phyloP scores from a whole-genome alignment of 768 basidiomycete genomes.

The Mycena leptocephala region DNA sequence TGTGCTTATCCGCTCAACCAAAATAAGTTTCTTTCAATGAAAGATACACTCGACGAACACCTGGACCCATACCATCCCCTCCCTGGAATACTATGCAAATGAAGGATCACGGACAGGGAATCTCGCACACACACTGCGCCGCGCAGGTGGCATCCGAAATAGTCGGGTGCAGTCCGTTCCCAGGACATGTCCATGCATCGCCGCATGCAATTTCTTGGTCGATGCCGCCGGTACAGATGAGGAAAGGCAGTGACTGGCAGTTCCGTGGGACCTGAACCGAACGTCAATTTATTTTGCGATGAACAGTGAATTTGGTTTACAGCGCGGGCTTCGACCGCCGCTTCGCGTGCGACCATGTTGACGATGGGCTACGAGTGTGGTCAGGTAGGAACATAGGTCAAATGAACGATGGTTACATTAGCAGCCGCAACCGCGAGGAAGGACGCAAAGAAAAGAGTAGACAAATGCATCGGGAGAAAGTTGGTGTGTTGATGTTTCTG shows the following conservation, averaged over 20 bases:
- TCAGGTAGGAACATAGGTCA: neutral
- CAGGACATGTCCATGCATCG: neutral
- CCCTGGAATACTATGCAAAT: too few species aligned
- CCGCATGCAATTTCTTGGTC: conserved; percentile 11
- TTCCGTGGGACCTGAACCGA: neutral
- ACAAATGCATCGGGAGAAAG: neutral
- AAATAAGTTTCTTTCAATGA: too few species aligned
- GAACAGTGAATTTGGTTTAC: neutral
- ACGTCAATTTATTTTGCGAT: neutral
- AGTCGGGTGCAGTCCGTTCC: neutral
- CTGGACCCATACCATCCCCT: too few species aligned
- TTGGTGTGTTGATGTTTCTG: neutral
- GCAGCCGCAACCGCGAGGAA: neutral
- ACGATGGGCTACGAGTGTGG: neutral
- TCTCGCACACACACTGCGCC: conserved; percentile 8
- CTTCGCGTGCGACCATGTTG: neutral
- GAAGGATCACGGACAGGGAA: conserved; percentile 22
- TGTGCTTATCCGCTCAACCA: too few species aligned
- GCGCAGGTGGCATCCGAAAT: conserved; percentile 5
- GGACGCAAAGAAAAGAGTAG: neutral
- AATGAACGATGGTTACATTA: too few species aligned
- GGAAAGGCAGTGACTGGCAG: neutral
- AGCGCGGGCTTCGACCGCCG: neutral
- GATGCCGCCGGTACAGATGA: conserved; percentile 5
- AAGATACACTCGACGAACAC: too few species aligned